These are phyloP conservation scores for Globisporangium cederbergense DNA, from an alignment of 352 stramenopile species.

Conservation along the genomic window DNA sequence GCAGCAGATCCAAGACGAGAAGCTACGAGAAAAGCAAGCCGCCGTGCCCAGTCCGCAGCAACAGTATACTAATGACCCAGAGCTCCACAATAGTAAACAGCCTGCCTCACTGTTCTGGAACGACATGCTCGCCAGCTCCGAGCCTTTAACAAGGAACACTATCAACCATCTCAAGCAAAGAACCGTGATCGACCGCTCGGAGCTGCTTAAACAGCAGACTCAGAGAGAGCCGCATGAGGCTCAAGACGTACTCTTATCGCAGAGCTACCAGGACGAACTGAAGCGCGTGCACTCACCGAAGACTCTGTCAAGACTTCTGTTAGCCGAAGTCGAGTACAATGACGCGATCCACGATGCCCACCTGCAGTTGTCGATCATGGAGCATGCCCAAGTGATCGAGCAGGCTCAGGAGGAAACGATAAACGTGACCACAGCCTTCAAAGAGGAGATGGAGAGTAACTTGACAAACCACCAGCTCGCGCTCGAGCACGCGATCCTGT, in stretches of 20 bases:
- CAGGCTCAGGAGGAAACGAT: constrained; percentile 49
- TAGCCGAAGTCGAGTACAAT: constrained; percentile 68
- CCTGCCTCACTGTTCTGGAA: constrained; percentile 2
- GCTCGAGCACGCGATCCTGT: constrained; percentile 41
- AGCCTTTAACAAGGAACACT: not conserved
- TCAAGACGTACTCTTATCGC: constrained; percentile 6
- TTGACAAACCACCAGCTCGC: constrained; percentile 39
- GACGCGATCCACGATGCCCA: constrained; percentile 64
- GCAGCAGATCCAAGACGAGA: constrained; percentile 35
- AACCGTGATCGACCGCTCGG: constrained; percentile 14
- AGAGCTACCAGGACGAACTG: constrained; percentile 17
- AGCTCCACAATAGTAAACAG: not conserved
- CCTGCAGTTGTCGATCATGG: constrained; percentile 53
- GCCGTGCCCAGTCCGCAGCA: not conserved
- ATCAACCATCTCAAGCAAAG: not conserved
- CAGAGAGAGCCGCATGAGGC: constrained; percentile 1
- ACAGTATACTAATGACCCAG: not conserved
- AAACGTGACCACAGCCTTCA: constrained; percentile 52
- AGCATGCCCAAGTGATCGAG: constrained; percentile 50
- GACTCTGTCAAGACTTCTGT: constrained; percentile 40
- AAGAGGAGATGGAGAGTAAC: constrained; percentile 61
- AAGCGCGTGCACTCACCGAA: constrained; percentile 39
- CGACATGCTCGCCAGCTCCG: constrained; percentile 15
- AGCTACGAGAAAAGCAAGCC: constrained; percentile 12
- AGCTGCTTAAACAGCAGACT: constrained; percentile 6